Evolutionary conservation across 78 protist species (phyloP).

Genomic region (Fonticula alba): DNA sequence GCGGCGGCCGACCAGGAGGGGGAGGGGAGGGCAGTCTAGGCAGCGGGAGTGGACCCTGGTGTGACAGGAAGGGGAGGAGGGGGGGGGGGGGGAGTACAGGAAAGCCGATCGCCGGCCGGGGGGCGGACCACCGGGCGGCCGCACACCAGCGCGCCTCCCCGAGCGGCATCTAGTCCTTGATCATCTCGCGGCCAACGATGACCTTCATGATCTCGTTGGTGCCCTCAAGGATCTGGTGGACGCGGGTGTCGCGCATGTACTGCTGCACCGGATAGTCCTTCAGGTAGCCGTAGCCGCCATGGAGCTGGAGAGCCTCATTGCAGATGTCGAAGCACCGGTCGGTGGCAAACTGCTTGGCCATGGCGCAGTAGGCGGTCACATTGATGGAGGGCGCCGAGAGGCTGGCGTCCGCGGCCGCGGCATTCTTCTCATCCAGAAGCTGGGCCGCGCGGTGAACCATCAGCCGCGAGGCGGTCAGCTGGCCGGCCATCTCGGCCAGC

Average conservation of each 20-base stretch:
- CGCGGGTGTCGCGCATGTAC: slow-evolving; percentile 72
- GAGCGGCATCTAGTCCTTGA: neutral
- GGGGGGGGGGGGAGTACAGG: too few relatives aligned
- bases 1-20: too few relatives aligned
- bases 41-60: too few relatives aligned
- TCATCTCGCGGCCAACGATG: slow-evolving; percentile 25
- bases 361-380: slow-evolving; percentile 47
- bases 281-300: slow-evolving; percentile 84
- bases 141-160: too few relatives aligned
- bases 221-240: slow-evolving; percentile 83
- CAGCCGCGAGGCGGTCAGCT: slow-evolving; percentile 50
- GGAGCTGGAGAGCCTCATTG: slow-evolving; percentile 65
- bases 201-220: slow-evolving; percentile 60
- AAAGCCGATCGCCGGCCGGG: too few relatives aligned
- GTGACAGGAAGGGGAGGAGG: too few relatives aligned
- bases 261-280: slow-evolving; percentile 62
- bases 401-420: neutral
- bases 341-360: slow-evolving; percentile 72
- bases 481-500: slow-evolving; percentile 65
- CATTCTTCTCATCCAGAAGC: slow-evolving; percentile 9
- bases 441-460: slow-evolving; percentile 41
- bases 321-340: slow-evolving; percentile 43
- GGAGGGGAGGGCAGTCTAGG: too few relatives aligned
- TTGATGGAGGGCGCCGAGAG: neutral
- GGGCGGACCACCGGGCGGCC: too few relatives aligned